phyloP scores from a whole-genome alignment of 192 early-diverging fungal species.

The Entrophospora sp. region DNA sequence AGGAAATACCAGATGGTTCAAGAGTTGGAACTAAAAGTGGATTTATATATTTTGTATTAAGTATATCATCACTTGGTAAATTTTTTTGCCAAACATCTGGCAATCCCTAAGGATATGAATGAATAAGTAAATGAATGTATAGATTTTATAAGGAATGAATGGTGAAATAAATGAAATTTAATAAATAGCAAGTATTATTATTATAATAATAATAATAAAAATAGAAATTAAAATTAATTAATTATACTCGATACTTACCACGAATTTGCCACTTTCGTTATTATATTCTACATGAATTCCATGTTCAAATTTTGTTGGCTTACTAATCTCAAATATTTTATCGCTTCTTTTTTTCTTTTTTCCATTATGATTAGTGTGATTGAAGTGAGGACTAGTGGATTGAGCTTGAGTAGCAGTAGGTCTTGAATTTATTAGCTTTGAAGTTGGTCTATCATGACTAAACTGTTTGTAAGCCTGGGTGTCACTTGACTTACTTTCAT shows the following conservation, averaged over 20 bases:
- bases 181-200: no score
- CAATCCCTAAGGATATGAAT: constrained; percentile 26
- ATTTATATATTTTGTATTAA: constrained; percentile 44
- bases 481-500: no score
- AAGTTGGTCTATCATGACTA: no score
- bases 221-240: background rate
- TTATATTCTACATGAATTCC: constrained; percentile 51
- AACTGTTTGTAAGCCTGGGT: no score
- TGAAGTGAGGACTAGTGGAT: no score
- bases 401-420: no score
- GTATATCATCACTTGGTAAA: constrained; percentile 42
- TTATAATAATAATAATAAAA: background rate
- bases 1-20: constrained; percentile 6
- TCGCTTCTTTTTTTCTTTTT: constrained; percentile 26
- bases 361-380: no score
- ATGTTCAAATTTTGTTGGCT: constrained; percentile 46
- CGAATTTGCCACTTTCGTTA: constrained; percentile 39
- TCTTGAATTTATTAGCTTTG: no score
- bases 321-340: constrained; percentile 43
- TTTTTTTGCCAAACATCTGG: constrained; percentile 49
- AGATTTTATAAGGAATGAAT: no score
- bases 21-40: constrained; percentile 43
- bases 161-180: no score
- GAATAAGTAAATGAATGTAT: background rate
- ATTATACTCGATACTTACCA: constrained; percentile 26